Evolutionary conservation across 1,284 basidiomycete genomes (phyloP), one percentile per base, ranked within the genome.

Genomic region (Bjerkandera adusta): DNA sequence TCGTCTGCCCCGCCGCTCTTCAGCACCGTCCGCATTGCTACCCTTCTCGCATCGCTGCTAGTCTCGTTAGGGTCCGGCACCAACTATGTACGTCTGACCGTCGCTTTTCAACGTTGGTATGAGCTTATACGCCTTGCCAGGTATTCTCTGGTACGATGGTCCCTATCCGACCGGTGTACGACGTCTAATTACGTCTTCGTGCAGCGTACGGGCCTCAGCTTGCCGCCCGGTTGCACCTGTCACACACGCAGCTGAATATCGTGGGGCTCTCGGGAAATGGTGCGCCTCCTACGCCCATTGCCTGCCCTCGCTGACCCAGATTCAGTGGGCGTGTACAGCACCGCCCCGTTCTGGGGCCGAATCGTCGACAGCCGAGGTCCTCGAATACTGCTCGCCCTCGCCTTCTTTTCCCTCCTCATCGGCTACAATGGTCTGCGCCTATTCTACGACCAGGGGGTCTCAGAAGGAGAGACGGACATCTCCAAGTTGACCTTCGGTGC

Each of bases 171-270:
- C n/a, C n/a, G n/a, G n/a, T n/a, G n/a, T n/a, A 22, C 21, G 20
- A 25, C 12, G 3, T 30, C 4, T 22, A 6, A 32, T 24, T 20
- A 7, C 25, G 16, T 46, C 21, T 39, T 46, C 12, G n/a, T 5
- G 18, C 59, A 85, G 90, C 86, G 2, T 93, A 92, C 61, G 82
- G 84, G 0, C 89, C 90, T 0, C 89, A 92, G 61, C 71, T 93
- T 3, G 85, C 83, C 1, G 66, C 79, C 12, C 76, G 79, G 30
- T 73, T 92, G n/a, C 69, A 74, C 36, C 75, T 92, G 15, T 76
- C 80, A 1, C 86, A 90, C 42, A 92, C 88, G 0, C 77, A 85
- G 50, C 69, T 89, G 36, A 92, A 92, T 56, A 64, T 90, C 34
- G 74, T 92, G 21, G 88, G 81, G 8, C 67, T 85, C 11, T 79